A percentile compares a stretch with the other conserved stretches of the same genome.
Evolutionary conservation across 2,329 filamentous ascomycete genomes (phyloP).

Genomic region (Aureobasidium namibiae): DNA sequence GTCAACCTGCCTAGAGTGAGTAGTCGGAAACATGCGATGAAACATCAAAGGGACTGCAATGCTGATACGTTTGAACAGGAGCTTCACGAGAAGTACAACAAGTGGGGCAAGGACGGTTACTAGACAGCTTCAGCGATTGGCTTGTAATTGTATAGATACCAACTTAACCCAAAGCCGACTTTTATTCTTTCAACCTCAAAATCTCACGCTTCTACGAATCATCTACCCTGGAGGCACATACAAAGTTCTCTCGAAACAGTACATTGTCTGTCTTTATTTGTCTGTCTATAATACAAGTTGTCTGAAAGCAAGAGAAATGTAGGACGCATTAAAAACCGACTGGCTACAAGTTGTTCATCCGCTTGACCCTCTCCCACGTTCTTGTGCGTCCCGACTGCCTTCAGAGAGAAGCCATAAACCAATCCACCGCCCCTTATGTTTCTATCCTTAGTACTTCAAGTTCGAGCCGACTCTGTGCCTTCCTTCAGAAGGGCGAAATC

Average conservation of each 20-base stretch:
- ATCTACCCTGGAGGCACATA: neutral
- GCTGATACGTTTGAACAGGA: conserved; percentile 43
- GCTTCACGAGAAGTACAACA: conserved; percentile 97
- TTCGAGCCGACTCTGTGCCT: neutral
- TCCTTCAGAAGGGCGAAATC: neutral
- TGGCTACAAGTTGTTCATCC: neutral
- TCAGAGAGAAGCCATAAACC: no score
- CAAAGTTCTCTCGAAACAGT: neutral
- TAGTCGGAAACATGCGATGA: conserved; percentile 12
- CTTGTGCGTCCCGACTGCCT: no score
- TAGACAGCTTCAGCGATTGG: conserved; percentile 28
- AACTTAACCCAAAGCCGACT: conserved; percentile 1
- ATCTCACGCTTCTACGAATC: neutral
- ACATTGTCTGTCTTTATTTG: neutral
- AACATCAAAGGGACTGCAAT: neutral
- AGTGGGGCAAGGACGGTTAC: conserved; percentile 98
- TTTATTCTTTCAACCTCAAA: conserved; percentile 5
- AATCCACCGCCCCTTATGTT: no score
- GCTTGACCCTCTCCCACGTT: neutral
- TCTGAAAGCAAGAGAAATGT: neutral
- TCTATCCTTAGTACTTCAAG: neutral
- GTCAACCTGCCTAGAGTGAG: conserved; percentile 83
- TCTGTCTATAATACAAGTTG: neutral
- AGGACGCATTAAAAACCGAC: neutral
- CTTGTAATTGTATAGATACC: conserved; percentile 11